Evolutionary conservation across 129 eudicot species (phyloP), one percentile per base, ranked within the genome.

Genomic region (Arctium minus): DNA sequence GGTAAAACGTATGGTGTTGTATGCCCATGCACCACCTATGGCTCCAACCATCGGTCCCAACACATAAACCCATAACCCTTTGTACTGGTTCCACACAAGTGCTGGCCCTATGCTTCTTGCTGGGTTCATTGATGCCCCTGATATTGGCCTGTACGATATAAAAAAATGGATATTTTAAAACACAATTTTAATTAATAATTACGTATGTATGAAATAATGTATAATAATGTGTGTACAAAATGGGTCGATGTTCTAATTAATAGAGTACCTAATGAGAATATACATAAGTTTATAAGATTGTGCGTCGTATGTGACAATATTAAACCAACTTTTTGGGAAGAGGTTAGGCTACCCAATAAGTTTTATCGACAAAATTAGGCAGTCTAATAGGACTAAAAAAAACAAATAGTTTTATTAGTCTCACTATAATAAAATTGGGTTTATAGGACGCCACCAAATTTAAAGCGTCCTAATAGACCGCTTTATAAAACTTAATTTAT

Each of bases 51-150:
- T 88, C 22, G 98, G 97, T 31, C 87, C 94, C 13, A 92, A 36
- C 18, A 94, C 81, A 86, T 94, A 94, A 18, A 94, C 72, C 98
- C 98, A 94, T 62, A 94, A 36, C 8, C 96, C 92, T 37, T 30
- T 69, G 91, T 88, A 94, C 50, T 78, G 10, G 86, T 75, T 89
- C 37, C 91, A 89, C 64, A 91, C 90, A 1, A 94, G 76, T 37
- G 98, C 97, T 72, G 94, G 94, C 75, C 98, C 97, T 72, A 94
- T 70, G 83, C 94, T 94, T 87, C 98, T 92, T 75, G 96, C 98
- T 35, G 98, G 98, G 77, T 94, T 94, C 98, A 94, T 92, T 70
- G 98, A 94, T 39, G 97, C 97, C 71, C 98, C 98, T n/a, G 98
- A 92, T 50, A 94, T 89, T 17, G 97, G 94, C 74, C 98, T 94